Evolutionary conservation across 139 green algal species (phyloP), one percentile per base, ranked within the genome.

Genomic region (Spirogloea muscicola): DNA sequence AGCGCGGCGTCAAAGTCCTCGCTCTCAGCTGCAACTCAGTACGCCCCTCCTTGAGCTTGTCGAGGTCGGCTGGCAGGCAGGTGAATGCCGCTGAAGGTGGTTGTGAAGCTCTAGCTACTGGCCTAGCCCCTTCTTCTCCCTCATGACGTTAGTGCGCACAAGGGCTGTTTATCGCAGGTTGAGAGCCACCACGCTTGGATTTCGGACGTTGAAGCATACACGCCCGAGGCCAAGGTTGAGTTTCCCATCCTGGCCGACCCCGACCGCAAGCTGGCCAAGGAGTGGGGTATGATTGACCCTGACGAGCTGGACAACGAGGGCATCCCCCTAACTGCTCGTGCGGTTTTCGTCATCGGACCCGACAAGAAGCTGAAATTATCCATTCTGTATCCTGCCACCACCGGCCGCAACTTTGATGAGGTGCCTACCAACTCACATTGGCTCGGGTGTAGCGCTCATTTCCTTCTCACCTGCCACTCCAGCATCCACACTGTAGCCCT

Each of bases 351-450:
- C 9, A 72, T 93, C 10, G 81, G 85, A 0, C 88, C 88, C 9
- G 88, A 92, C 73, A 85, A 86, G 74, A 87, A 74, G 58, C 82
- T 92, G 31, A 91, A 89, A 82, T 76, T 90, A 5, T 81, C 66
- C 25, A 84, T 92, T 21, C 77, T 91, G 65, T 92, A 92, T 51
- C 88, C 88, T 13, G 76, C 87, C 13, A 88, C 82, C 66, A 92
- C 88, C 4, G 88, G 88, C 3, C 84, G 88, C 44, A 92, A 89
- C 67, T 93, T 92, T 42, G 38, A 76, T 7, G 87, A 91, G 85
- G 76, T 85, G 60, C 9, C 9, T 62, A 33, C 5, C n/a, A n/a
- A n/a, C n/a, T n/a, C n/a, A n/a, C n/a, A n/a, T n/a, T n/a, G n/a
- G n/a, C n/a, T n/a, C n/a, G n/a, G n/a, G n/a, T n/a, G n/a, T n/a